Conservation (phyloP, 106 monocot species). For the Dendrobium officinale region DNA sequence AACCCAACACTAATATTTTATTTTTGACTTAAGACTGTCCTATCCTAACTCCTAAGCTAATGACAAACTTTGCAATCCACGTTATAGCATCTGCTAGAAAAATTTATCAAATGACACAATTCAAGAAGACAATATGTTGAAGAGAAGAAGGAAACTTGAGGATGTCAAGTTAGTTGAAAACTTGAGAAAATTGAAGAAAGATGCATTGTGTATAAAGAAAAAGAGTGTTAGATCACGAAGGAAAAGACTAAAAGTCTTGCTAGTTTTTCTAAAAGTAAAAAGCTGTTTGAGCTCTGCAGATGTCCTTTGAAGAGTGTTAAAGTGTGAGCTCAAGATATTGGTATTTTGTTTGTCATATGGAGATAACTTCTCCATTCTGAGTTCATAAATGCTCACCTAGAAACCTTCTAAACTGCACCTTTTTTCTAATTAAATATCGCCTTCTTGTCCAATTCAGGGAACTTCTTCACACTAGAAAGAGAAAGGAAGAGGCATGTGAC, state of each 20-base stretch:
- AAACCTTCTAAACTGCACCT: not conserved
- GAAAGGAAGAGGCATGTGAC: conserved; percentile 56
- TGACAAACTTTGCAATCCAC: not conserved
- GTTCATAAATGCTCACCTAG: not conserved
- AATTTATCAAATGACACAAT: not conserved
- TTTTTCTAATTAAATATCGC: not conserved
- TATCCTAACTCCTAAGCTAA: not conserved
- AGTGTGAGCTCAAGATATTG: not conserved
- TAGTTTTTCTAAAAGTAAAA: too few species aligned
- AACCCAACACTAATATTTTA: not conserved
- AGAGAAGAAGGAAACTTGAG: not conserved
- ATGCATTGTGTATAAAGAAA: too few species aligned
- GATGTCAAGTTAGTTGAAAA: not conserved
- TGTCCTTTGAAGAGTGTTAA: not conserved
- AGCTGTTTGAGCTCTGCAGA: not conserved
- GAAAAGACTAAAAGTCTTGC: too few species aligned
- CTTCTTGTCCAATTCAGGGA: conserved; percentile 29
- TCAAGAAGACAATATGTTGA: not conserved
- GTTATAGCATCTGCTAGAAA: not conserved
- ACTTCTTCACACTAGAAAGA: conserved; percentile 60
- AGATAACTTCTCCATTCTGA: not conserved
- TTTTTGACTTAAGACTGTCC: not conserved
- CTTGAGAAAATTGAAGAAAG: not conserved
- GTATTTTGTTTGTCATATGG: not conserved
- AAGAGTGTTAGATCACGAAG: too few species aligned